These are phyloP conservation scores for Ceratobasidium sp. DNA, from an alignment of 1,284 basidiomycete genomes.

Conservation along the genomic window DNA sequence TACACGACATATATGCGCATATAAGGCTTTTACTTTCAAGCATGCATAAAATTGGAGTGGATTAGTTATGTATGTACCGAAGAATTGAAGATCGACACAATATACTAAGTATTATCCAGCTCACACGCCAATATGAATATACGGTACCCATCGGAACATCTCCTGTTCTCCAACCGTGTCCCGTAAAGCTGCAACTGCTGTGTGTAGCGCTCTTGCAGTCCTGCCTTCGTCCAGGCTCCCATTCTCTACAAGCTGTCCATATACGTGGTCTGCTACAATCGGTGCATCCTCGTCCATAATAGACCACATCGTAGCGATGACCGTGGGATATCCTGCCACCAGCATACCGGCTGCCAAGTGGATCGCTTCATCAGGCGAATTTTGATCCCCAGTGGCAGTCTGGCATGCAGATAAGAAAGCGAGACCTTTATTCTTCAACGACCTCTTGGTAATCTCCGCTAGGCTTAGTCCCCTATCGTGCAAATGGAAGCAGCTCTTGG, in stretches of 20 bases:
- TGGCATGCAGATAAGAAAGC: slow-evolving; percentile 21
- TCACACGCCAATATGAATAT: too few relatives aligned
- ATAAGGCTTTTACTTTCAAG: too few relatives aligned
- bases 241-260: neutral
- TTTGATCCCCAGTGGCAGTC: neutral
- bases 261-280: slow-evolving; percentile 4
- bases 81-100: too few relatives aligned
- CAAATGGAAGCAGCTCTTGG: slow-evolving; percentile 10
- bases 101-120: too few relatives aligned
- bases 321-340: neutral
- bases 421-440: neutral
- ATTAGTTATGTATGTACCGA: too few relatives aligned
- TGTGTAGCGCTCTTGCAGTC: too few relatives aligned
- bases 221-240: too few relatives aligned
- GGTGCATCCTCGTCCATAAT: slow-evolving; percentile 11
- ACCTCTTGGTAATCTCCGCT: neutral
- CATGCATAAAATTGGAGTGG: too few relatives aligned
- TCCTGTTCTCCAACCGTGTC: too few relatives aligned
- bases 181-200: too few relatives aligned
- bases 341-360: slow-evolving; percentile 3
- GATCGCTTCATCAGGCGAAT: neutral
- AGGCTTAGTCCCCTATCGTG: neutral
- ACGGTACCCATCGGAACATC: too few relatives aligned
- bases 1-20: too few relatives aligned
- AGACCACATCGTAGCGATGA: slow-evolving; percentile 18